Base-by-base conservation (phyloP, 495 filamentous ascomycete species). In the Aspergillus sparsus region DNA sequence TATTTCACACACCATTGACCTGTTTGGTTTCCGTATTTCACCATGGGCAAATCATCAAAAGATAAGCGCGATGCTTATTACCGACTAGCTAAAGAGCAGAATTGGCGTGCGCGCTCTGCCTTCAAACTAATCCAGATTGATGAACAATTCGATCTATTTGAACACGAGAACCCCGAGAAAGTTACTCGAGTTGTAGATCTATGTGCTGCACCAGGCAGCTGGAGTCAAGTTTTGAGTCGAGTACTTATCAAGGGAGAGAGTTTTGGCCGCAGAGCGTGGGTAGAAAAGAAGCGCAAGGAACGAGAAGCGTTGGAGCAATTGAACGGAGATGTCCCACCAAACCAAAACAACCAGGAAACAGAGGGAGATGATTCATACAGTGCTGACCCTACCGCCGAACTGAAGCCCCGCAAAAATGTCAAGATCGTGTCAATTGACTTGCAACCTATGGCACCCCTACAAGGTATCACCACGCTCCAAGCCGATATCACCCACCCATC, bases 31-130 rank as follows among this genome's bases (percentile, higher is more conserved):
- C 21, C 37, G 41, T 46, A 44, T 8, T 8, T 32, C 21, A 64
- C 16, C 27, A 98, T 98, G 94, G 94, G 94, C 2, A 97, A 97
- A 72, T 96, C 94, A 1, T 97, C 93, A 37, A 98, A 98, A 76
- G 94, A 98, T 68, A 98, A 98, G 78, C 89, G 94, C 50, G 94
- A 98, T 71, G 90, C 92, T 53, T 98, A 98, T 75, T 98, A 98
- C 70, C 86, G 94, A 33, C 87, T 98, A 7, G 94, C 94, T 5
- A 98, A 98, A 77, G 94, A 98, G 68, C 92, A 98, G 82, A 93
- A 94, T 58, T 98, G 93, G 93, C 90, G 94, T 31, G 94, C 94
- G 13, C 88, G 94, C 52, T 93, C 89, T 58, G 94, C 94, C 35
- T 98, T 95, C 85, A 98, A 98, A 70, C 83, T 98, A 44, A 85